Evolutionary conservation across 2,329 filamentous ascomycete species (phyloP).

Genomic region (Fusarium burgessii): DNA sequence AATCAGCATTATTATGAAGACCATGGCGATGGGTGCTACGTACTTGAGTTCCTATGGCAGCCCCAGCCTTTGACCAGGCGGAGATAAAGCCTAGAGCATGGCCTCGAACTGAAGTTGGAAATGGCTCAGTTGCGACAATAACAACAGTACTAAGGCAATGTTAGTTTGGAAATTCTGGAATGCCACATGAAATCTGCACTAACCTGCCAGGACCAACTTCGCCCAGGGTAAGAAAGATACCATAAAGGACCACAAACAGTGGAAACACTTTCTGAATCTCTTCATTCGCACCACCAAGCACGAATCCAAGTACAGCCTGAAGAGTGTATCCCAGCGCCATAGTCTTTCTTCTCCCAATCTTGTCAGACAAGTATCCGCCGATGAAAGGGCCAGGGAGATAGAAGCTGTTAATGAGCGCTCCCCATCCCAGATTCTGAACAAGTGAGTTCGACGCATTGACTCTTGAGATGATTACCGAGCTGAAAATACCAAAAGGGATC

Average conservation of each 20-base stretch:
- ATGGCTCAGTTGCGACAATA: slow-evolving; percentile 9
- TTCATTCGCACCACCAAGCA: not conserved
- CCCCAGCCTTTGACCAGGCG: slow-evolving; percentile 10
- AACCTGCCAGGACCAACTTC: slow-evolving; percentile 6
- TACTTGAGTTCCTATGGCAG: slow-evolving; percentile 10
- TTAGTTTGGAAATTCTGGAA: too few relatives aligned
- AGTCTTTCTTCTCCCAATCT: not conserved
- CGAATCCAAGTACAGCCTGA: not conserved
- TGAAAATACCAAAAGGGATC: slow-evolving; percentile 9
- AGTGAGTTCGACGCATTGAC: slow-evolving; percentile 11
- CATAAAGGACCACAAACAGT: not conserved
- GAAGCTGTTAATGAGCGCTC: slow-evolving; percentile 1
- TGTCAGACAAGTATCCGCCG: not conserved
- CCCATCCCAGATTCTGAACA: slow-evolving; percentile 10
- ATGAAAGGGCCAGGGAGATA: slow-evolving; percentile 1
- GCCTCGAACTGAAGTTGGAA: slow-evolving; percentile 7
- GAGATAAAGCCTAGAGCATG: slow-evolving; percentile 2
- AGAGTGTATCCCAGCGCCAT: not conserved
- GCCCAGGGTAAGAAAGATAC: not conserved
- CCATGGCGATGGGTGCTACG: fast-evolving
- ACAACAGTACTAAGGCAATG: too few relatives aligned
- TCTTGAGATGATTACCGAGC: not conserved
- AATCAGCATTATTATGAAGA: not conserved
- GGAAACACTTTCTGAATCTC: not conserved
- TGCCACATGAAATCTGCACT: too few relatives aligned